These are phyloP conservation scores for Tripterygium wilfordii DNA, from an alignment of 177 flowering plant genomes.

Conservation along the genomic window DNA sequence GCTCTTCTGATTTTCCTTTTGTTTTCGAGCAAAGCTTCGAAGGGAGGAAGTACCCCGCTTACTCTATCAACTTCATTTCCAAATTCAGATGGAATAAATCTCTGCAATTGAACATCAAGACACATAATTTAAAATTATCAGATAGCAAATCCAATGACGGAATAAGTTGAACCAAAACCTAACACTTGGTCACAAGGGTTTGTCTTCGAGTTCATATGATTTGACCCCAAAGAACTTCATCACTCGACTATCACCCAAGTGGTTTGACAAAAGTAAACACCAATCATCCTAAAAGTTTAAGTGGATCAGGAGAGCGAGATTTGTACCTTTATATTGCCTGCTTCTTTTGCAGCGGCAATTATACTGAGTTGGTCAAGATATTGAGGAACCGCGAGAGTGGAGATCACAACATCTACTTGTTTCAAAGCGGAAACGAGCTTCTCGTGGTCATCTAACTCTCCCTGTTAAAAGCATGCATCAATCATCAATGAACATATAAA, in stretches of 20 bases:
- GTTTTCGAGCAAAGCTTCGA: conserved; percentile 16
- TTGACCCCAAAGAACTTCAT: background rate
- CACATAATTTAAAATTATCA: no score
- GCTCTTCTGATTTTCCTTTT: conserved; percentile 32
- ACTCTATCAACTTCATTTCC: conserved; percentile 30
- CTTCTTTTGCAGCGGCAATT: conserved; percentile 31
- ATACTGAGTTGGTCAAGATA: conserved; percentile 33
- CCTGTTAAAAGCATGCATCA: conserved; percentile 18
- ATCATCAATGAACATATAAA: background rate
- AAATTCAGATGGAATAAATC: conserved; percentile 43
- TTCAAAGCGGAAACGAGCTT: conserved; percentile 17
- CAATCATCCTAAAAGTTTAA: no score
- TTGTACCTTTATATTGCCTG: conserved; percentile 41
- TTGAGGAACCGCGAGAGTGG: conserved; percentile 28
- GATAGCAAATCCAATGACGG: background rate
- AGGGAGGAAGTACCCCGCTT: conserved; percentile 19
- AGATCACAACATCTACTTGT: conserved; percentile 37
- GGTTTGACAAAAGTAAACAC: no score
- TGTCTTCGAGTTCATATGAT: background rate
- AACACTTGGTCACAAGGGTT: background rate
- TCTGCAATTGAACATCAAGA: no score
- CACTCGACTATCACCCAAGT: no score
- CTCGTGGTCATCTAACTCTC: conserved; percentile 26
- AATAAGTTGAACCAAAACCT: background rate
- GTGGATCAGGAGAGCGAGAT: no score